These are phyloP conservation scores for Tetracladium setigerum DNA, from an alignment of 495 filamentous ascomycete genomes.

Conservation along the genomic window DNA sequence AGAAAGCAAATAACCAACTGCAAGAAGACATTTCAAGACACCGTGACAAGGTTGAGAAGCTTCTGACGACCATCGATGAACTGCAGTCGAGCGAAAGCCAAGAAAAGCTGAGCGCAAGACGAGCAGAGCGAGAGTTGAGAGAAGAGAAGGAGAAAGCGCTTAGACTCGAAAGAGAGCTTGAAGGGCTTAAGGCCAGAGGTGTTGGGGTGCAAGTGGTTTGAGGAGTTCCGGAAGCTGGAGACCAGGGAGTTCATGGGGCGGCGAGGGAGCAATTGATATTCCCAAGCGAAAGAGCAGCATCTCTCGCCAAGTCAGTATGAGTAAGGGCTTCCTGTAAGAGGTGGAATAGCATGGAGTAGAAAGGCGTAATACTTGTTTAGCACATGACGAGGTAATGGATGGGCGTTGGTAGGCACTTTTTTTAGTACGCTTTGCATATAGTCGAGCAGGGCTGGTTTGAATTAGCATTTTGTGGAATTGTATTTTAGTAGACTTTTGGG, in stretches of 20 bases:
- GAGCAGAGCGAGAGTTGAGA: constrained; percentile 82
- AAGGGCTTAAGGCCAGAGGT: constrained; percentile 74
- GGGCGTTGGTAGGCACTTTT: no score
- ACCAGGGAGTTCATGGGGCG: neutral
- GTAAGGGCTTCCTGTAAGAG: constrained; percentile 46
- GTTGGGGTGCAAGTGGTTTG: constrained; percentile 25
- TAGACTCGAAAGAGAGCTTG: constrained; percentile 80
- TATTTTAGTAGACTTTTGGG: no score
- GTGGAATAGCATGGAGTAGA: neutral
- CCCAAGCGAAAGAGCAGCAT: constrained; percentile 49
- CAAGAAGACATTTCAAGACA: constrained; percentile 73
- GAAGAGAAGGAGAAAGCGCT: constrained; percentile 82
- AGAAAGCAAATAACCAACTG: constrained; percentile 73
- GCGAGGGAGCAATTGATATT: constrained; percentile 30
- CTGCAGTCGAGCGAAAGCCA: constrained; percentile 78
- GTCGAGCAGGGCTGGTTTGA: no score
- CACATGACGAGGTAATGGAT: no score
- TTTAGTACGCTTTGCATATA: no score
- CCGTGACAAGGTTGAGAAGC: constrained; percentile 82
- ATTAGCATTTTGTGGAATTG: no score
- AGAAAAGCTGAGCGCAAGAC: constrained; percentile 68
- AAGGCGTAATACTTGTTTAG: no score
- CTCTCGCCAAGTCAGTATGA: constrained; percentile 41
- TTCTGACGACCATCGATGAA: constrained; percentile 87
- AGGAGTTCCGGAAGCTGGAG: constrained; percentile 28